Evolutionary conservation across 139 green algal species (phyloP), one percentile per base, ranked within the genome.

Genomic region (Chlorella sorokiniana): DNA sequence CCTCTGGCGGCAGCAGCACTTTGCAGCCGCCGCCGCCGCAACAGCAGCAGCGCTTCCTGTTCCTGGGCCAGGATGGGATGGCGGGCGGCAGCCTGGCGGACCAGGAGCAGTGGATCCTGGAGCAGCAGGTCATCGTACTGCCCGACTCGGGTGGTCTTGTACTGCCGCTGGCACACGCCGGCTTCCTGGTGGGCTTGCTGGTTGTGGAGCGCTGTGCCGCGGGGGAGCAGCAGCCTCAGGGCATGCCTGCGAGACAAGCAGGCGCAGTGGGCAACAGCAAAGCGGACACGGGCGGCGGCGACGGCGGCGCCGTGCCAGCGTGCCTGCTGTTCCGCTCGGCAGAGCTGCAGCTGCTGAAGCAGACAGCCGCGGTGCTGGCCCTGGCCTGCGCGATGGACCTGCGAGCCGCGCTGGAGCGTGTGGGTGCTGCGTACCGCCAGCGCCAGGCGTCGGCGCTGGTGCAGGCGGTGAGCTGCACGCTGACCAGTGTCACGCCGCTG

Each of bases 321-420:
- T 68, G 54, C 48, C 56, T 79, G 37, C 37, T 84, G 27, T 71
- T 85, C 44, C 63, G 71, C 16, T 62, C 76, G 23, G 31, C 45
- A 31, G 90, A 88, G 62, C 51, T 93, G 51, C 74, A 73, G 41
- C 80, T 78, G 23, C 72, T 95, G 37, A 89, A 87, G 42, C 71
- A 86, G 63, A 81, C 64, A 18, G 91, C 88, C 20, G 65, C 81
- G 14, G 80, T 89, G 65, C 86, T 95, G 35, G 76, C 89, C 0
- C 77, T 91, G 64, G 86, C 89, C 0, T 92, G 86, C 76, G 88
- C 86, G 1, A 86, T 95, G 87, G 91, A 95, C 69, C 72, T 91
- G 48, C 79, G 89, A 1, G 76, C 77, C n/a, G 76, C 67, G 6
- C 75, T 93, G 70, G 84, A 90, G 61, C 81, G 84, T 0, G 86